Conservation (phyloP, 2,329 filamentous ascomycete species). For the Cercospora sp. region DNA sequence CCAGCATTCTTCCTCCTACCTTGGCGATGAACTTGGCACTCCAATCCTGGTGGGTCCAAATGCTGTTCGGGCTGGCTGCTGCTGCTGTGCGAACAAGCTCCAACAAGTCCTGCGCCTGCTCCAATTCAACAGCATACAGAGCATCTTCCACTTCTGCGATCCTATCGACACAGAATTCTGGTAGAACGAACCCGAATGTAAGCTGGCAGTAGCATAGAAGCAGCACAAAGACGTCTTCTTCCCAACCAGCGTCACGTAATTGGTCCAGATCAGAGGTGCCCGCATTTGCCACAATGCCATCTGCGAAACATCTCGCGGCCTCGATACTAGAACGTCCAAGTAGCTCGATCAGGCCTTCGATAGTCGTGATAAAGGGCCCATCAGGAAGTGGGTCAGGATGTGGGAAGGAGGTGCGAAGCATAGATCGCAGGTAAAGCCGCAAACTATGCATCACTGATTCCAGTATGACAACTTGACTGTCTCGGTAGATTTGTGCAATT, state of each 20-base stretch:
- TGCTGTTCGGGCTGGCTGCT: conserved; percentile 19
- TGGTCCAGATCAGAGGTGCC: conserved; percentile 35
- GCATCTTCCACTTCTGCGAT: conserved; percentile 14
- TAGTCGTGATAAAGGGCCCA: conserved; percentile 32
- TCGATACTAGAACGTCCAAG: conserved; percentile 41
- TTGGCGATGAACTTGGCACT: conserved; percentile 32
- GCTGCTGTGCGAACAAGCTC: conserved; percentile 29
- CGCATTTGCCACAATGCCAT: conserved; percentile 36
- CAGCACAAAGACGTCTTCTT: conserved; percentile 41
- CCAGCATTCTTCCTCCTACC: conserved; percentile 35
- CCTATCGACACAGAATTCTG: conserved; percentile 24
- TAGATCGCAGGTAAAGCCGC: conserved; percentile 31
- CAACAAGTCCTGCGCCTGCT: conserved; percentile 30
- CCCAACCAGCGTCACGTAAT: conserved; percentile 38
- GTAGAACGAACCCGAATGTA: conserved; percentile 24
- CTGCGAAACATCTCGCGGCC: conserved; percentile 31
- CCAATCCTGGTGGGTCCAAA: conserved; percentile 36
- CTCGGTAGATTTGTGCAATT: conserved; percentile 47
- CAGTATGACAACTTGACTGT: conserved; percentile 42
- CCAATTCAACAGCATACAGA: conserved; percentile 21
- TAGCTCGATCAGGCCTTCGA: conserved; percentile 34
- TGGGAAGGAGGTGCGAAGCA: conserved; percentile 20
- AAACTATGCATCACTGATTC: conserved; percentile 33
- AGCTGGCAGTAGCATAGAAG: conserved; percentile 34
- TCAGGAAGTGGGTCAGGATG: conserved; percentile 6